Base-by-base conservation (phyloP, 352 stramenopile species). In the Lagenidium giganteum region DNA sequence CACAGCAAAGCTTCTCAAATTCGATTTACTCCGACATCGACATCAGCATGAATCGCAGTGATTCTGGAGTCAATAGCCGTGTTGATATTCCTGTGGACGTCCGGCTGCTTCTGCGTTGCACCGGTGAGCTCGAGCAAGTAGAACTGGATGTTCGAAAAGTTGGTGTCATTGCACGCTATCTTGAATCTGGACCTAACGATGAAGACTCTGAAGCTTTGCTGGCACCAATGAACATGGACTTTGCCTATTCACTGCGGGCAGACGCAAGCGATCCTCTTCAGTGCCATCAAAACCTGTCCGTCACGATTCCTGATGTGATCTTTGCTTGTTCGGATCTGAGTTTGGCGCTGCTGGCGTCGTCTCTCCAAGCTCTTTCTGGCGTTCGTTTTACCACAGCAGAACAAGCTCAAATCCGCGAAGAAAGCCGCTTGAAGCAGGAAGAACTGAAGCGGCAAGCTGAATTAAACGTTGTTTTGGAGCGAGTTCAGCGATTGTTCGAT, bases 311-410 rank as follows among this genome's bases (percentile, higher is more conserved):
- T 12, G 73, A 88, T 44, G 58, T 86, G 36, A 49, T 75, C 30
- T 42, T 88, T 25, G 67, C 67, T 57, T 81, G 76, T 8, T 88
- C 76, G 13, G 71, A 88, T 39, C 48, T 86, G 30, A 86, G 72
- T 36, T 67, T 88, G 34, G 79, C 76, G 13, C 35, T 88, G 12
- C 44, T 86, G 39, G 70, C 60, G 23, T 86, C 73, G 21, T 81
- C 68, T 32, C 37, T 66, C 5, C 67, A 78, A 33, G 64, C 69
- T 7, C 53, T 86, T 3, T 26, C 57, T 17, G 53, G 61, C 8
- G 73, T 87, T 33, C 60, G 87, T 37, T 74, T 56, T 22, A 83
- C 73, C 26, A 89, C 76, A 0, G 57, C 57, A 0, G 73, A 89
- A 14, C 76, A 89, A 56, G 69, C 67, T 5, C 64, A 68, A 14